Evolutionary conservation across 2,329 filamentous ascomycete genomes (phyloP).

Genomic region (Trichoderma sp.): DNA sequence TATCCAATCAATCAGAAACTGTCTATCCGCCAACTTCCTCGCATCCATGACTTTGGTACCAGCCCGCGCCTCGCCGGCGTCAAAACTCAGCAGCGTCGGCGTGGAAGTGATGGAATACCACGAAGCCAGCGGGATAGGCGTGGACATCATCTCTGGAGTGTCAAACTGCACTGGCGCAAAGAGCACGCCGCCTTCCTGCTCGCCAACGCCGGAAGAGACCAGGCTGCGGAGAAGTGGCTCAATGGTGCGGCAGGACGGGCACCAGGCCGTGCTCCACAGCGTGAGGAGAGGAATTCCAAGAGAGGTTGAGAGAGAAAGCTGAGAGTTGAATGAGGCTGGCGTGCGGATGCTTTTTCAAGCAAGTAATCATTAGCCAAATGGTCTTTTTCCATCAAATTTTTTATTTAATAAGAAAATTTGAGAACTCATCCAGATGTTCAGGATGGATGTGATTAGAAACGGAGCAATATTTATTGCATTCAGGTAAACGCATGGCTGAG

Average conservation of each 20-base stretch:
- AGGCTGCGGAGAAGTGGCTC: constrained; percentile 54
- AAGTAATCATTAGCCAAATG: background rate
- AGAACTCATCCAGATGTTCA: background rate
- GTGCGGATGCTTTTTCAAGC: constrained; percentile 54
- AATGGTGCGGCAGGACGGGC: constrained; percentile 56
- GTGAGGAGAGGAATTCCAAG: constrained; percentile 60
- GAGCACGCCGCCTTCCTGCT: constrained; percentile 59
- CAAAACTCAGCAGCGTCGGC: constrained; percentile 62
- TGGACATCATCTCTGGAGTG: constrained; percentile 57
- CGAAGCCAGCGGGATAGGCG: constrained; percentile 47
- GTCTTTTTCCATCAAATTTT: background rate
- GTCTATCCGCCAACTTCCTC: constrained; percentile 51
- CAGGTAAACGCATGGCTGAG: background rate
- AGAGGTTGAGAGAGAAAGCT: constrained; percentile 59
- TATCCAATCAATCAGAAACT: constrained; percentile 60
- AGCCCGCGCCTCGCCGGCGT: constrained; percentile 56
- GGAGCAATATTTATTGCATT: background rate
- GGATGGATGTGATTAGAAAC: background rate
- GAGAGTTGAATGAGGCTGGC: constrained; percentile 57
- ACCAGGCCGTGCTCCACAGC: constrained; percentile 64
- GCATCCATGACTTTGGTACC: constrained; percentile 55
- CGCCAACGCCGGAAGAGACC: constrained; percentile 56
- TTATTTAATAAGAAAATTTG: background rate
- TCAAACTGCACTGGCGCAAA: constrained; percentile 61
- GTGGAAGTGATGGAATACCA: constrained; percentile 62